Percentiles rank a stretch among this genome's conserved stretches.
phyloP scores from a whole-genome alignment of 2,329 filamentous ascomycete genomes.

The Aureobasidium zeae region DNA sequence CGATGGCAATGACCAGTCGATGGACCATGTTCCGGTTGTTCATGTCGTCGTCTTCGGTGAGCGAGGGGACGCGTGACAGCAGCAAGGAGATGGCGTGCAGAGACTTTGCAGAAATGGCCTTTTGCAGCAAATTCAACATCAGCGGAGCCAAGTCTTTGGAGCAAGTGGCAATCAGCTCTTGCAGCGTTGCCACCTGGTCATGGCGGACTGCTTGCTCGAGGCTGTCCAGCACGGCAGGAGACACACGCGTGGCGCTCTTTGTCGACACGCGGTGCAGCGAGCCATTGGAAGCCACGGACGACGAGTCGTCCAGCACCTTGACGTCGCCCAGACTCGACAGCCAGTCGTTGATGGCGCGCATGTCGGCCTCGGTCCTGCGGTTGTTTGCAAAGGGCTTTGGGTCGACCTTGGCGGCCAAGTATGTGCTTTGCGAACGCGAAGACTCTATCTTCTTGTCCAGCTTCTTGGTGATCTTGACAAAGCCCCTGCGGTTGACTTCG shows the following conservation, averaged over 20 bases:
- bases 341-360: constrained; percentile 79
- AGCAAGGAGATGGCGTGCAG: constrained; percentile 63
- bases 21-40: constrained; percentile 92
- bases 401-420: constrained; percentile 84
- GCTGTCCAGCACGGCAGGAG: constrained; percentile 57
- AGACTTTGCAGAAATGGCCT: constrained; percentile 62
- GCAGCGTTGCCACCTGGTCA: constrained; percentile 53
- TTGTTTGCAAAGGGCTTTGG: constrained; percentile 80
- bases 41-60: constrained; percentile 85
- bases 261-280: constrained; percentile 71
- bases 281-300: constrained; percentile 56
- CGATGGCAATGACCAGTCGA: constrained; percentile 83
- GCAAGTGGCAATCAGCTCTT: constrained; percentile 38
- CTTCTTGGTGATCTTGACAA: constrained; percentile 98
- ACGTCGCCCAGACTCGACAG: constrained; percentile 71
- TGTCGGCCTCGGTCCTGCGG: constrained; percentile 45
- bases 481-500: constrained; percentile 89
- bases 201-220: constrained; percentile 63
- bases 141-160: constrained; percentile 30
- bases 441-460: constrained; percentile 85
- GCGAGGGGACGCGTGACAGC: constrained; percentile 55
- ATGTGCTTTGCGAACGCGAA: constrained; percentile 65
- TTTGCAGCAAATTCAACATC: constrained; percentile 71
- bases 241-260: constrained; percentile 63
- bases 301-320: constrained; percentile 65